phyloP scores from a whole-genome alignment of 768 basidiomycete species.

The Candolleomyces eurysporus region DNA sequence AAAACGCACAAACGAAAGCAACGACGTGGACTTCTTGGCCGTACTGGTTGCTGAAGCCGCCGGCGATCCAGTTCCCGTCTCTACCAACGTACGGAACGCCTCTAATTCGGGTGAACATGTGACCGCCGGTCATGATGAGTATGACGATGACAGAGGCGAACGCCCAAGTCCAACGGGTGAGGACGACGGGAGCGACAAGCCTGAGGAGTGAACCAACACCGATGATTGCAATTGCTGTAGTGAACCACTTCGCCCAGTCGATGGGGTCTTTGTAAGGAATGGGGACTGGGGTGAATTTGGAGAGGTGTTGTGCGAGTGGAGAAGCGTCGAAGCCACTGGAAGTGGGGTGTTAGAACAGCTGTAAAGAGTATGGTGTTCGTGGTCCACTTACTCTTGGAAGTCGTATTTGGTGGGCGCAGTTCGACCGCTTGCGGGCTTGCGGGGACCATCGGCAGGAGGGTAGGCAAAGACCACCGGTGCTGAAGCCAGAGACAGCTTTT shows the following conservation, averaged over 20 bases:
- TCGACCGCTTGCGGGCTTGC: conserved; percentile 42
- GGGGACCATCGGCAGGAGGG: conserved; percentile 69
- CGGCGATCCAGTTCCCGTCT: conserved; percentile 78
- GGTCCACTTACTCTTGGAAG: conserved; percentile 59
- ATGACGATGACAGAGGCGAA: conserved; percentile 51
- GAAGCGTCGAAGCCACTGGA: conserved; percentile 80
- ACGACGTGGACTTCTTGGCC: conserved; percentile 93
- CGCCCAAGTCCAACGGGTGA: conserved; percentile 80
- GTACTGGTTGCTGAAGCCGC: conserved; percentile 85
- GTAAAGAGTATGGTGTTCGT: background rate
- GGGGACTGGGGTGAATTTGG: conserved; percentile 68
- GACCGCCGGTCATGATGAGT: conserved; percentile 87
- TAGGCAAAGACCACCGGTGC: conserved; percentile 85
- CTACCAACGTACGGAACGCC: conserved; percentile 64
- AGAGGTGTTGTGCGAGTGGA: conserved; percentile 74
- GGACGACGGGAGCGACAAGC: conserved; percentile 62
- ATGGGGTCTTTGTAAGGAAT: conserved; percentile 84
- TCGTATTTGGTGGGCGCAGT: conserved; percentile 66
- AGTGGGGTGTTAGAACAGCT: background rate
- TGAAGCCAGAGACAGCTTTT: conserved; percentile 72
- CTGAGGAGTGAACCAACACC: conserved; percentile 50
- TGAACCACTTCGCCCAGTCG: conserved; percentile 61
- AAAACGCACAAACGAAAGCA: conserved; percentile 74
- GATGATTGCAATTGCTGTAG: conserved; percentile 43
- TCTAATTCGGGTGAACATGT: conserved; percentile 96